These are phyloP conservation scores for Mycena amicta DNA, from an alignment of 768 basidiomycete genomes.

Conservation along the genomic window DNA sequence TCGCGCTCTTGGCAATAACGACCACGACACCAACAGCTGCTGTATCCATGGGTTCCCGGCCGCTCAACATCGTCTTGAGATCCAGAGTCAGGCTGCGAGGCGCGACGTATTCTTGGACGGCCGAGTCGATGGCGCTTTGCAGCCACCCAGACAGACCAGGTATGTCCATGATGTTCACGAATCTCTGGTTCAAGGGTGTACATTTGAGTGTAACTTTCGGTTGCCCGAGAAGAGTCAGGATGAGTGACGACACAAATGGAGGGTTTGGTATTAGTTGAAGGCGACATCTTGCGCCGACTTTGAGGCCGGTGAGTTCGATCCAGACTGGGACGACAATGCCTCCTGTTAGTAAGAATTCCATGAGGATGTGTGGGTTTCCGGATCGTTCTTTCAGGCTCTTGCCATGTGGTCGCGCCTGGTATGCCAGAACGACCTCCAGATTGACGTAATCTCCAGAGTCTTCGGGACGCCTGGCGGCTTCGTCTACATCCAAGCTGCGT, in stretches of 20 bases:
- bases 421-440: slow-evolving; percentile 71
- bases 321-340: slow-evolving; percentile 60
- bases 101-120: slow-evolving; percentile 63
- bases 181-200: slow-evolving; percentile 59
- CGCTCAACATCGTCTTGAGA: slow-evolving; percentile 62
- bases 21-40: slow-evolving; percentile 66
- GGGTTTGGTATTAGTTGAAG: slow-evolving; percentile 76
- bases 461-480: slow-evolving; percentile 29
- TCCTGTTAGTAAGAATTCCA: slow-evolving; percentile 64
- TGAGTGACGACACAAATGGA: slow-evolving; percentile 55
- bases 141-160: slow-evolving; percentile 72
- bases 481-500: slow-evolving; percentile 45
- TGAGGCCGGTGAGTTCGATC: slow-evolving; percentile 71
- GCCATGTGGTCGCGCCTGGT: slow-evolving; percentile 56
- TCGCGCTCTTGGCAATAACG: slow-evolving; percentile 65
- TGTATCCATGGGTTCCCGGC: slow-evolving; percentile 65
- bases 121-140: slow-evolving; percentile 65
- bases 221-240: slow-evolving; percentile 69
- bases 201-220: slow-evolving; percentile 67
- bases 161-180: slow-evolving; percentile 80
- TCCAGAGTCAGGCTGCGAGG: slow-evolving; percentile 74
- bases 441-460: slow-evolving; percentile 59
- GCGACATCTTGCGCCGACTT: slow-evolving; percentile 62
- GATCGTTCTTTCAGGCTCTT: slow-evolving; percentile 42
- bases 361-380: slow-evolving; percentile 64